These are phyloP conservation scores for Metschnikowia chrysomelidarum DNA, from an alignment of 805 yeast species.

Conservation along the genomic window DNA sequence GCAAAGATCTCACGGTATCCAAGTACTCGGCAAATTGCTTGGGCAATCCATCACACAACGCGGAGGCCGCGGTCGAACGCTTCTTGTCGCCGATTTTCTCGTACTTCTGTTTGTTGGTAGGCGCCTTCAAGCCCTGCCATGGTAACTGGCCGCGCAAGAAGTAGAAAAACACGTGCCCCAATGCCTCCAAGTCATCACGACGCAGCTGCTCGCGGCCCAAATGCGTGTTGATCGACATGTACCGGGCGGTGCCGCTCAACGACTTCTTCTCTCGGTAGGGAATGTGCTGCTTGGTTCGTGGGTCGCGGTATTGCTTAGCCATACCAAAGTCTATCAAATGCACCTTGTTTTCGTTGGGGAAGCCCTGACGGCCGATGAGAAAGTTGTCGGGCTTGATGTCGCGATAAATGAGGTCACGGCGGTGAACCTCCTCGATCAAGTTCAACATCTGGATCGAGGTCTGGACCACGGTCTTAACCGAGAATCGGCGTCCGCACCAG, in stretches of 20 bases:
- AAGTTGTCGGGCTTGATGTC: constrained; percentile 86
- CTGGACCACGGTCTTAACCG: constrained; percentile 69
- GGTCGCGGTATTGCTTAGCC: constrained; percentile 84
- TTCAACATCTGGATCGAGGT: constrained; percentile 77
- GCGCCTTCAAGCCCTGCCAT: constrained; percentile 98
- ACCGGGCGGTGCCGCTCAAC: constrained; percentile 96
- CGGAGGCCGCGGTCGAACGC: constrained; percentile 83
- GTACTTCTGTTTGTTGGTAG: constrained; percentile 94
- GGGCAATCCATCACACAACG: constrained; percentile 76
- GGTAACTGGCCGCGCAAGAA: constrained; percentile 95
- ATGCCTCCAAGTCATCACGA: constrained; percentile 92
- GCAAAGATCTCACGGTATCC: constrained; percentile 61
- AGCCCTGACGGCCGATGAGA: constrained; percentile 61
- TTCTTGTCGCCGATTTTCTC: constrained; percentile 95
- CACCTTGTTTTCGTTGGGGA: constrained; percentile 61
- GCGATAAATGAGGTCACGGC: constrained; percentile 72
- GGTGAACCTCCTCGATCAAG: constrained; percentile 70
- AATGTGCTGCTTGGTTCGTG: constrained; percentile 74
- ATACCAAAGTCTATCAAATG: constrained; percentile 82
- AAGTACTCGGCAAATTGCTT: constrained; percentile 72
- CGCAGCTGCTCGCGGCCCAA: constrained; percentile 95
- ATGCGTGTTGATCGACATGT: constrained; percentile 93
- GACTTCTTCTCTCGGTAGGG: constrained; percentile 95
- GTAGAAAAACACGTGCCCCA: constrained; percentile 91
- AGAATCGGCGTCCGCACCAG: constrained; percentile 80